phyloP scores from a whole-genome alignment of 345 rosid genomes.

The Dipteronia sinensis region DNA sequence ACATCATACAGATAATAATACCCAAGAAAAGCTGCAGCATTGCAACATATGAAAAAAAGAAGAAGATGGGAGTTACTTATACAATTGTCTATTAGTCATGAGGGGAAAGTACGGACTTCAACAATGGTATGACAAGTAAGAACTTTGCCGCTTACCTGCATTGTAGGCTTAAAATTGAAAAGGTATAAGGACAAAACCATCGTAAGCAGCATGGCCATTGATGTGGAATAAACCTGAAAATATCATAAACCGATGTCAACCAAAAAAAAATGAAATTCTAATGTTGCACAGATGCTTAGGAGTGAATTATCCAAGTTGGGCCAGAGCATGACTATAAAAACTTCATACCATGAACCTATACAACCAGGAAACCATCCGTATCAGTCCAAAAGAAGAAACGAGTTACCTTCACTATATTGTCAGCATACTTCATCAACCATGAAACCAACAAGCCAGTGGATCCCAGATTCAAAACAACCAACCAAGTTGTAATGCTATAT shows the following conservation, averaged over 20 bases:
- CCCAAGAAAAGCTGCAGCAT: conserved; percentile 92
- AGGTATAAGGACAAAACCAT: conserved; percentile 74
- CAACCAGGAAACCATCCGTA: neutral
- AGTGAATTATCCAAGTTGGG: neutral
- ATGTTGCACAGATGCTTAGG: neutral
- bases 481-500: conserved; percentile 75
- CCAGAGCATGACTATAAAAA: neutral
- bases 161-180: conserved; percentile 68
- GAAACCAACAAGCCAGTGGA: conserved; percentile 86
- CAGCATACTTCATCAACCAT: conserved; percentile 91
- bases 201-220: conserved; percentile 90
- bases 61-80: neutral
- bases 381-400: conserved; percentile 11
- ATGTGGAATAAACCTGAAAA: conserved; percentile 77
- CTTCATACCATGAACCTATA: neutral
- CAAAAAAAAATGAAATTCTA: neutral
- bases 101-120: neutral
- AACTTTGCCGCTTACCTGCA: conserved; percentile 48
- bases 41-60: neutral
- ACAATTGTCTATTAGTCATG: neutral
- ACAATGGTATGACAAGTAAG: neutral
- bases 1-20: conserved; percentile 91
- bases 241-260: conserved; percentile 1
- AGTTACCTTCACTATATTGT: conserved; percentile 88
- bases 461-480: conserved; percentile 82